Conservation (phyloP, 345 rosid genomes). For the Geranium rotundifolium region DNA sequence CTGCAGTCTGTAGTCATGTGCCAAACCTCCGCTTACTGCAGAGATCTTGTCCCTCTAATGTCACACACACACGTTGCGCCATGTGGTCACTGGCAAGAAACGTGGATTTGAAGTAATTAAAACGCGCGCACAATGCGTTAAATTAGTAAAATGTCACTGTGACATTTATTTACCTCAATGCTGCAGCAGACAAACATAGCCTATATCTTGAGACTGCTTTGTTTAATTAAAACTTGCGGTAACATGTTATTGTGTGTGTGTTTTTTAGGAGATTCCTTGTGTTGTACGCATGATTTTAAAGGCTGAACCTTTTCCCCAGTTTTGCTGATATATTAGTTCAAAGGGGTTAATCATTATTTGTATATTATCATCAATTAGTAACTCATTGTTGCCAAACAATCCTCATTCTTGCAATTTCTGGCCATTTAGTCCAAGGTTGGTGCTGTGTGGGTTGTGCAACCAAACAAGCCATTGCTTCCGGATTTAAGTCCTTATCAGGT, state of each 20-base stretch:
- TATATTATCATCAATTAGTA: too few relatives aligned
- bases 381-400: background rate
- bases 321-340: background rate
- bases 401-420: background rate
- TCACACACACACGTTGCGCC: background rate
- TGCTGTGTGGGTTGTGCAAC: background rate
- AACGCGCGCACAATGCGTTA: background rate
- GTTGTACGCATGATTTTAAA: background rate
- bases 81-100: background rate
- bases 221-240: background rate
- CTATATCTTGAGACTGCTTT: background rate
- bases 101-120: background rate
- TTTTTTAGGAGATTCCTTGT: background rate
- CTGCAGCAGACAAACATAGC: background rate
- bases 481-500: slow-evolving; percentile 2
- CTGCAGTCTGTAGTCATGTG: background rate
- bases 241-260: background rate
- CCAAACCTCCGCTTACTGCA: background rate
- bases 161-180: too few relatives aligned
- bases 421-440: background rate
- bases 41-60: background rate
- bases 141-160: background rate
- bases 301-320: background rate
- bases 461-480: background rate
- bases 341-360: background rate